Conservation (phyloP, 345 rosid species). For the Salix koriyanagi region DNA sequence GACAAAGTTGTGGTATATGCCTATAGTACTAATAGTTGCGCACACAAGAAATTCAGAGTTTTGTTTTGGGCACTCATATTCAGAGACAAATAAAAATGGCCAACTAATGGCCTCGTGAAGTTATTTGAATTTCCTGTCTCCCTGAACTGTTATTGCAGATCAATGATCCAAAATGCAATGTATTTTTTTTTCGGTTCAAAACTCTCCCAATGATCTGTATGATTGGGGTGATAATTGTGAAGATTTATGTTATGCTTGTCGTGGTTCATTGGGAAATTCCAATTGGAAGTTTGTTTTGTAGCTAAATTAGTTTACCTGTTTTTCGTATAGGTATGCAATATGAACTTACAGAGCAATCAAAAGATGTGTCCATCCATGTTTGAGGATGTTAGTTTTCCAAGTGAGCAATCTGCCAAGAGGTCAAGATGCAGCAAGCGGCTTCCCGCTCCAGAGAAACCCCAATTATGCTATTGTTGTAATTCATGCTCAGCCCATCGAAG, state of each 20-base stretch:
- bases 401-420: conserved; percentile 24
- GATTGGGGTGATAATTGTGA: neutral
- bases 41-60: neutral
- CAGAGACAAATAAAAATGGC: neutral
- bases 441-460: conserved; percentile 15
- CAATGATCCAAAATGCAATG: neutral
- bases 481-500: conserved; percentile 27
- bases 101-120: neutral
- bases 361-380: conserved; percentile 56
- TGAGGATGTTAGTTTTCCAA: conserved; percentile 27
- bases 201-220: neutral
- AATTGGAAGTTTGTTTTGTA: neutral
- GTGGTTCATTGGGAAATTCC: neutral
- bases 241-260: neutral
- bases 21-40: neutral
- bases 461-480: conserved; percentile 28
- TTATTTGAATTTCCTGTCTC: neutral
- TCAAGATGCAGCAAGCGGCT: conserved; percentile 16
- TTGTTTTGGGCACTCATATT: neutral
- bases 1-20: neutral
- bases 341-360: conserved; percentile 48
- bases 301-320: neutral
- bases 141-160: neutral
- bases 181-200: neutral
- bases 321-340: neutral